Base-by-base conservation (phyloP, 2,329 filamentous ascomycete species). In the Aspergillus clavatus region DNA sequence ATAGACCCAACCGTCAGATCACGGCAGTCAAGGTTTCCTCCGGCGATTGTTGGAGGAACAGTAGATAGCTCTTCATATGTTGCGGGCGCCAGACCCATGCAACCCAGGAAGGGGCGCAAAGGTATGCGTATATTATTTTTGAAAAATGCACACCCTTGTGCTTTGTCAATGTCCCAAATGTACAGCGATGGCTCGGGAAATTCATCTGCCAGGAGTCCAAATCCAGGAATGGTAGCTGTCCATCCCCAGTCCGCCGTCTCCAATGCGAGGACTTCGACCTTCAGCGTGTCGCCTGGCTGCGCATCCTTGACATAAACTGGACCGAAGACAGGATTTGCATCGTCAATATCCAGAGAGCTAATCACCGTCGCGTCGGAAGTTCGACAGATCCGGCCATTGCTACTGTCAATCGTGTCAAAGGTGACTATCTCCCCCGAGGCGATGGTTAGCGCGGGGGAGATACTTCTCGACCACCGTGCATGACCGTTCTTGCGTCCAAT, bases 1-100 rank as follows among this genome's bases (percentile, higher is more conserved):
- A 61, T 68, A 0, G 72, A 67, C 0, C 76, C 76, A 3, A 66
- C 61, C 4, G 68, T 72, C 24, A 78, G 55, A 49, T 78, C 70
- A 33, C 72, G 72, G 49, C 75, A 77, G 57, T 80, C 77, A 38
- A 80, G 69, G 54, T 79, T 80, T n/a, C 76, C 76, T 38, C 77
- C 76, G 3, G 70, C 73, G 21, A 72, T 66, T 39, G 72, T 72
- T 1, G 76, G 76, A 19, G 75, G 76, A 14, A 79, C 74, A 3
- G 72, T 78, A 21, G 67, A 67, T 41, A 75, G 69, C 37, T 75
- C 70, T 21, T 70, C 73, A 18, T 67, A 61, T 8, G 59, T 63
- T 7, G 65, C 69, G 0, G 72, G 75, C 0, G 76, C 75, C 4
- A 79, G 62, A 24, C 76, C 77, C 50, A 78, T 72, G 23, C 77